Evolutionary conservation across 1,284 basidiomycete genomes (phyloP), one percentile per base, ranked within the genome.

Genomic region (Cystobasidium pallidum): DNA sequence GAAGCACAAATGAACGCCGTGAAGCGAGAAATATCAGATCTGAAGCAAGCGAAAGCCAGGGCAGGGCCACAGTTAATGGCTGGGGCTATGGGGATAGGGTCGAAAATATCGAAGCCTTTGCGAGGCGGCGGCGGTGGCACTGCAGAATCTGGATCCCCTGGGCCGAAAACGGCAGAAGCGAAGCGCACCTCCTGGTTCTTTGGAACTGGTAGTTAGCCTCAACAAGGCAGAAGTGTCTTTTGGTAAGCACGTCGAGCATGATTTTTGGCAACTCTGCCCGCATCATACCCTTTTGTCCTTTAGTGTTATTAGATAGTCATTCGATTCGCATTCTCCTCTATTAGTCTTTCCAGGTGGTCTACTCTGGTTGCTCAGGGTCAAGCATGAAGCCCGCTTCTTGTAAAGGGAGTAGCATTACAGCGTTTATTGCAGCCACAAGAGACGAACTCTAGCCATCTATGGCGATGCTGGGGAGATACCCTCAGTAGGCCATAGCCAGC

Each of bases 1-100:
- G 93, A 96, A 82, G 88, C 88, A 70, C 92, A 96, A 81, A 82
- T 98, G 66, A 89, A 93, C 81, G 89, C 90, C 26, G 90, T 98
- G 77, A 91, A 91, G 82, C 91, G 95, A 79, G 86, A 93, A 72
- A 85, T 98, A 66, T 91, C 94, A 81, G 91, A 94, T 24, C 85
- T 98, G 66, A 58, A 64, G 19, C 68, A 71, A 47, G 28, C 68
- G 21, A 34, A 45, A 13, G 41, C 59, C 28, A 36, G 55, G 36
- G 51, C 55, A 17, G 39, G 30, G 7, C 59, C 54, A 15, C 61
- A 47, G 28, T n/a, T 71, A 3, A 57, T 71, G 17, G 47, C 54
- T 11, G 41, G 61, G 15, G 68, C 68, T 13, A 34, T 64, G 32
- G 59, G 51, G 3, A 52, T 71, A 24, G 68, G 68, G 7, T 54